Percentiles rank a stretch among this genome's conserved stretches.
These are phyloP conservation scores for Ophiostoma ulmi DNA, from an alignment of 2,329 filamentous ascomycete genomes.

Conservation along the genomic window DNA sequence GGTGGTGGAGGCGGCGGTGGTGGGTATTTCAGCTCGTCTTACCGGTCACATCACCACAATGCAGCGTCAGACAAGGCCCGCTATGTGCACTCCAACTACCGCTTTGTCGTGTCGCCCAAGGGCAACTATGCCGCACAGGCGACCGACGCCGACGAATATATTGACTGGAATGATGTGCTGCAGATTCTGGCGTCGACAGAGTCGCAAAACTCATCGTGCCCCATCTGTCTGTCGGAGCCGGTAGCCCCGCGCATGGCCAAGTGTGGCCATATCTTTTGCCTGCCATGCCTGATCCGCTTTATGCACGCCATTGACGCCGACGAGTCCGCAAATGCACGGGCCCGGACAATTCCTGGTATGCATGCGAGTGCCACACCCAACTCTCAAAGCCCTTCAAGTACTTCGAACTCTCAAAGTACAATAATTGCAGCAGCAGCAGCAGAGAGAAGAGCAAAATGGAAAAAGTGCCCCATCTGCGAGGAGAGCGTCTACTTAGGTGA, in stretches of 20 bases:
- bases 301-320: slow-evolving; percentile 79
- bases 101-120: slow-evolving; percentile 84
- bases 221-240: slow-evolving; percentile 88
- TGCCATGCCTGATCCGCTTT: slow-evolving; percentile 88
- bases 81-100: slow-evolving; percentile 91
- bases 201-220: slow-evolving; percentile 83
- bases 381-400: background rate
- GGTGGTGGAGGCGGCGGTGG: slow-evolving; percentile 41
- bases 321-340: slow-evolving; percentile 45
- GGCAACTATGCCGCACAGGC: slow-evolving; percentile 76
- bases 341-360: background rate
- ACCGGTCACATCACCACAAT: slow-evolving; percentile 73
- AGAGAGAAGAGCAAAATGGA: slow-evolving; percentile 49
- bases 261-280: slow-evolving; percentile 94
- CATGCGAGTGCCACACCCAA: background rate
- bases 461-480: slow-evolving; percentile 95
- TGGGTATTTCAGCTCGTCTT: slow-evolving; percentile 39
- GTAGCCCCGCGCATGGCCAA: slow-evolving; percentile 94
- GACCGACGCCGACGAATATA: slow-evolving; percentile 76
- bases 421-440: background rate
- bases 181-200: slow-evolving; percentile 87
- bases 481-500: slow-evolving; percentile 91
- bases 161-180: slow-evolving; percentile 86
- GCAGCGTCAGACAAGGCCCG: slow-evolving; percentile 77
- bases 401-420: background rate